Evolutionary conservation across 2,329 filamentous ascomycete species (phyloP), one percentile per base, ranked within the genome.

Genomic region (Trichoderma koningii): DNA sequence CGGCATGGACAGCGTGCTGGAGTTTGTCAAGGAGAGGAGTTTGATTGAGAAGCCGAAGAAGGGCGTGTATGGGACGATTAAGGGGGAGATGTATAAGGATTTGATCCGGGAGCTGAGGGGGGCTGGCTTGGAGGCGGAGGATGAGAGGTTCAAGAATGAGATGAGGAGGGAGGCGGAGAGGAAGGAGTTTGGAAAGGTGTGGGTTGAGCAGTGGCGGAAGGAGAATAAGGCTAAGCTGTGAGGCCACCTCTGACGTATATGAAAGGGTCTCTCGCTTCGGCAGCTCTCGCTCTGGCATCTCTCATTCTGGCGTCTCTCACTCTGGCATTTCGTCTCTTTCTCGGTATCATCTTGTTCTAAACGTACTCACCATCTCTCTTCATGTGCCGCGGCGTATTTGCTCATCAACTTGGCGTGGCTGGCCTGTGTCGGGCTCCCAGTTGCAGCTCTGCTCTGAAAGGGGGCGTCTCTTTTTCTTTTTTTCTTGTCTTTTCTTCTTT

Each of bases 31-130:
- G 42, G 84, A 88, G 64, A 80, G 84, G 52, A 82, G 83, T 56
- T 75, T 95, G 66, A 76, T 83, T 6, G 79, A 81, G 30, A 91
- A 90, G 80, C 83, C 83, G 0, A 82, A 84, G 69, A 85, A 83
- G 41, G 87, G 87, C 12, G 85, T 90, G 28, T 94, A 92, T 74
- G 88, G 89, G 3, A 73, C 82, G 63, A 77, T 95, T 73, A 94
- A 93, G 81, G 79, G 82, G 67, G 91, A 93, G 77, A 89, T 94
- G 86, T 92, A 89, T 75, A 81, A 85, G 23, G 86, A 90, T 73
- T 83, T 85, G 7, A 73, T 92, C 41, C 82, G 75, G 17, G 79
- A 86, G 70, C 74, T 93, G 69, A 83, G 83, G 64, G 78, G 78
- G 3, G 80, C 83, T 64, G 77, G 77, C 30, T 78, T 82, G 69